Conservation (phyloP, 2,329 filamentous ascomycete species). For the Clonostachys sp. region DNA sequence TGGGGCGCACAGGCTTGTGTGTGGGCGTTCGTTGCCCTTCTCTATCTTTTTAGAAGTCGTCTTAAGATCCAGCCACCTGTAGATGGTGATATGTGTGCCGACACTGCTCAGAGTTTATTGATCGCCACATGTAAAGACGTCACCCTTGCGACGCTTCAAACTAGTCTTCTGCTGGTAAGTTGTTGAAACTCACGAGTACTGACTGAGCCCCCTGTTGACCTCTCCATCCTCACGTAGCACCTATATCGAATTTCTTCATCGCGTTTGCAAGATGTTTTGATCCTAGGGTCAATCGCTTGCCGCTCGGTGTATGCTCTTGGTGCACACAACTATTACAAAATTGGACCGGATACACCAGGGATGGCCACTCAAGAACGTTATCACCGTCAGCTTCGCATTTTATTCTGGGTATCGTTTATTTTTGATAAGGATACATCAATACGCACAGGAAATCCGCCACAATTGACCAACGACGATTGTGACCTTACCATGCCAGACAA, state of each 20-base stretch:
- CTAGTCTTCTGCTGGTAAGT: slow-evolving; percentile 35
- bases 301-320: slow-evolving; percentile 39
- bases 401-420: slow-evolving; percentile 19
- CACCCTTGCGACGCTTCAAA: slow-evolving; percentile 28
- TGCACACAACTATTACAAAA: slow-evolving; percentile 18
- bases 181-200: neutral
- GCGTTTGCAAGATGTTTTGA: slow-evolving; percentile 24
- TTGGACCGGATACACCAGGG: neutral
- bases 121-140: slow-evolving; percentile 26
- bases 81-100: neutral
- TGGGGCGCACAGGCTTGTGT: slow-evolving; percentile 14
- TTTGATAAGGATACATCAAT: slow-evolving; percentile 17
- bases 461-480: slow-evolving; percentile 38
- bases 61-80: slow-evolving; percentile 6
- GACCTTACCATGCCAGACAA: slow-evolving; percentile 39
- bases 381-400: slow-evolving; percentile 4
- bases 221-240: neutral
- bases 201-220: neutral
- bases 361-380: neutral
- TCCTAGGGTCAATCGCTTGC: slow-evolving; percentile 28
- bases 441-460: slow-evolving; percentile 11
- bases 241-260: neutral
- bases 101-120: slow-evolving; percentile 24
- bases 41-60: slow-evolving; percentile 32
- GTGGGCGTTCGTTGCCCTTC: slow-evolving; percentile 6